Evolutionary conservation across 345 rosid genomes (phyloP).

Genomic region (Pistacia integerrima): DNA sequence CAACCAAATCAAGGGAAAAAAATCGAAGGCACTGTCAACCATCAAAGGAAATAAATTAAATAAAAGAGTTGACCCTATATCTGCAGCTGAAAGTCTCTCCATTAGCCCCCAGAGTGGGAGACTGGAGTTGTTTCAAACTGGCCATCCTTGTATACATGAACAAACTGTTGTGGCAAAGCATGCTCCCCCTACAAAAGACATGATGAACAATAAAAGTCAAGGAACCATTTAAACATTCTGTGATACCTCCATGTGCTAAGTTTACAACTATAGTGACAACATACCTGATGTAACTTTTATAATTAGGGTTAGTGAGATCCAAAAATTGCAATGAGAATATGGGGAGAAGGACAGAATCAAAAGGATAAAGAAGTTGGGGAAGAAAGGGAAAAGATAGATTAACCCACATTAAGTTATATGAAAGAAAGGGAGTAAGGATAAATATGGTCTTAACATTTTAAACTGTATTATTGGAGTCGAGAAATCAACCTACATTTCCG

Average conservation of each 20-base stretch:
- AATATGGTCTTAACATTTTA: too few species aligned
- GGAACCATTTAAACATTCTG: background rate
- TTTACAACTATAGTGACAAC: background rate
- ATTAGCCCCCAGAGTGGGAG: slow-evolving; percentile 93
- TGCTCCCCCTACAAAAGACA: slow-evolving; percentile 71
- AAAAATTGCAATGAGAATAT: background rate
- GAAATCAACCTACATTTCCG: background rate
- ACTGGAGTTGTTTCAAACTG: slow-evolving; percentile 83
- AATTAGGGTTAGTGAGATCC: background rate
- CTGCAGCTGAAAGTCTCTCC: background rate
- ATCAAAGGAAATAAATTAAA: slow-evolving; percentile 26
- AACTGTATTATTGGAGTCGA: background rate
- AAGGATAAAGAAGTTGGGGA: background rate
- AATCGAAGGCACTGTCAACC: slow-evolving; percentile 23
- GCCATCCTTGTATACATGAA: slow-evolving; percentile 65
- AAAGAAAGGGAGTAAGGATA: background rate
- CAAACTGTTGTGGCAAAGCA: slow-evolving; percentile 83
- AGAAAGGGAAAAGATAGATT: background rate
- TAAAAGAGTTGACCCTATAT: slow-evolving; percentile 21
- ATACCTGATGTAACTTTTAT: background rate
- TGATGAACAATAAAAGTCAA: background rate
- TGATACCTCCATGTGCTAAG: background rate
- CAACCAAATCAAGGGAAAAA: slow-evolving; percentile 22
- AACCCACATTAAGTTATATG: background rate
- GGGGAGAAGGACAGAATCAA: background rate